A percentile compares a stretch with the other conserved stretches of the same genome.
Conservation (phyloP, 169 alveolate species). For the Plasmodium knowlesi region DNA sequence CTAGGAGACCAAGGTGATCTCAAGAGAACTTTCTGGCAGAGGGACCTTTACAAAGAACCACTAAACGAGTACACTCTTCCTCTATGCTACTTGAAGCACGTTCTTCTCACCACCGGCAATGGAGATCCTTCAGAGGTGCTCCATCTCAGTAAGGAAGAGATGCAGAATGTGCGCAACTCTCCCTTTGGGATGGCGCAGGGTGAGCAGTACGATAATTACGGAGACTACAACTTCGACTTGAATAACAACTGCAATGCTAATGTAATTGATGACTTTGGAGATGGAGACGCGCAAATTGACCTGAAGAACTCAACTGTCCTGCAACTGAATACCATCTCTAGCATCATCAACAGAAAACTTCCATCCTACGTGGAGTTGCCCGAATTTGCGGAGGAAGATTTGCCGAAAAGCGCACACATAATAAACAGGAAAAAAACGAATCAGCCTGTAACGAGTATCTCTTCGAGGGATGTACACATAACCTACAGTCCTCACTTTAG, state of each 20-base stretch:
- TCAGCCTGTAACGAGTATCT: not conserved
- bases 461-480: constrained; percentile 21
- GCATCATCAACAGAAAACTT: constrained; percentile 10
- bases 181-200: not conserved
- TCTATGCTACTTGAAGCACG: constrained; percentile 24
- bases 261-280: no score
- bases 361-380: constrained; percentile 40
- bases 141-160: not conserved
- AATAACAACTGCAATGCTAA: not conserved
- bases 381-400: constrained; percentile 21
- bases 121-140: not conserved
- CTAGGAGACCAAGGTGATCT: not conserved
- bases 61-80: constrained; percentile 6
- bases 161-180: not conserved
- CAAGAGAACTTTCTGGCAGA: not conserved
- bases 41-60: constrained; percentile 26
- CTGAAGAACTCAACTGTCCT: not conserved
- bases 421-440: constrained; percentile 8
- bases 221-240: not conserved
- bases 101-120: not conserved
- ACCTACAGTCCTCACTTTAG: not conserved
- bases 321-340: constrained; percentile 47
- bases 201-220: not conserved
- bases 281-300: not conserved
- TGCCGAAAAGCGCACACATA: constrained; percentile 38